phyloP scores from a whole-genome alignment of 148 eudicot genomes.

The Fallopia convolvulus region DNA sequence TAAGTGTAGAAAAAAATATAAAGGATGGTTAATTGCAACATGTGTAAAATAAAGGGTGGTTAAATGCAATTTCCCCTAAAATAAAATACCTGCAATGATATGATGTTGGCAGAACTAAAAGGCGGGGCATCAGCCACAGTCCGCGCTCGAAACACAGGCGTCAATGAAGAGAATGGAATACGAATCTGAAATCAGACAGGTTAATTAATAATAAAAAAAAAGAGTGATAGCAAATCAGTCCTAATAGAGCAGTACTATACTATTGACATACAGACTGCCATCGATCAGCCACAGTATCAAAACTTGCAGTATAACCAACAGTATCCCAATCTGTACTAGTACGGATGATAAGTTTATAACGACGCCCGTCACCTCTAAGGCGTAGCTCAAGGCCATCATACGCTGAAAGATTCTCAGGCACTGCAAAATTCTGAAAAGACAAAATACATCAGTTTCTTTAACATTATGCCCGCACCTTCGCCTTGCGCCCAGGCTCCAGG shows the following conservation, averaged over 20 bases:
- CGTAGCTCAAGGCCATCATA: slow-evolving; percentile 90
- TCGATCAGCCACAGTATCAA: slow-evolving; percentile 86
- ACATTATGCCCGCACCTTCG: too few relatives aligned
- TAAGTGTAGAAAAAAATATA: too few relatives aligned
- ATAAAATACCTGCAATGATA: slow-evolving; percentile 75
- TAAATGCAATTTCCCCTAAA: too few relatives aligned
- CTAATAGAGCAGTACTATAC: not conserved
- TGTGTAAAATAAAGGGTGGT: too few relatives aligned
- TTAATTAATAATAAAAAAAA: not conserved
- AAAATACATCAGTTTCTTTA: not conserved
- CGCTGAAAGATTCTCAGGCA: slow-evolving; percentile 84
- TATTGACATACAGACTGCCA: slow-evolving; percentile 83
- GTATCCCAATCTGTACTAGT: slow-evolving; percentile 97
- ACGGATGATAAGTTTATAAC: slow-evolving; percentile 85
- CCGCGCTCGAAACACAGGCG: slow-evolving; percentile 81
- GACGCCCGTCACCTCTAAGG: slow-evolving; percentile 82
- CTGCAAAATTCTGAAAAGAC: slow-evolving; percentile 59
- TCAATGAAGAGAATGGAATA: slow-evolving; percentile 66
- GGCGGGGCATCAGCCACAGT: slow-evolving; percentile 76
- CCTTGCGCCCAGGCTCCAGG: too few relatives aligned
- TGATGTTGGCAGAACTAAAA: slow-evolving; percentile 60
- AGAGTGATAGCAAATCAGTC: not conserved
- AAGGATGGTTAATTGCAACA: too few relatives aligned
- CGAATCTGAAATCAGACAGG: slow-evolving; percentile 39
- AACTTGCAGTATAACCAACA: slow-evolving; percentile 77